Base-by-base conservation (phyloP, 2,329 filamentous ascomycete genomes). In the Aureobasidium sp. region DNA sequence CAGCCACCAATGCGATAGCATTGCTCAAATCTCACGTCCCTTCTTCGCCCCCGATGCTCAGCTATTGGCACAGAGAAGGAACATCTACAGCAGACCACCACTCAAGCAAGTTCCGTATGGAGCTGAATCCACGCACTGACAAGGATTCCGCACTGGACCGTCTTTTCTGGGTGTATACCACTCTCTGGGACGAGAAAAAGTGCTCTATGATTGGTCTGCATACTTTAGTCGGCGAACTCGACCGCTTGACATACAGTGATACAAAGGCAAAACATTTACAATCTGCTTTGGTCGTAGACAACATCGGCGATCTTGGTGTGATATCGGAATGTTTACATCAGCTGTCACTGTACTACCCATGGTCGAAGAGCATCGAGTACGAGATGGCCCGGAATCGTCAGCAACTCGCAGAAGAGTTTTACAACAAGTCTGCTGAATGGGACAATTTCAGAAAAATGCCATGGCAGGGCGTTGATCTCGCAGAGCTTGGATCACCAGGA, bases 11-110 rank as follows among this genome's bases (percentile, higher is more conserved):
- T 34, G 25, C 19, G 22, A 54, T 44, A 52, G 64, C 17, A 56
- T 60, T 49, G 30, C 62, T 70, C 8, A 56, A 50, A 8, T 59
- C 64, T 16, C 40, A 56, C n/a, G 63, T 70, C 1, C 77, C 75
- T 1, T 74, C 73, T 0, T 70, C 70, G 1, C 59, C 55, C 57
- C 59, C 34, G 58, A 66, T 42, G 54, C 64, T 5, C 58, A 62
- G 3, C 45, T 64, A 7, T 47, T 64, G 11, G 53, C 59, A 6
- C 58, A 64, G 48, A 30, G 63, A 25, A 44, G 54, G 35, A 34
- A 54, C 24, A n/a, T 56, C 35, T 25, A 30, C 48, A 41, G 48
- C 24, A 27, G 25, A 25, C 19, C 35, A 51, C 3, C 35, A 51
- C 8, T 40, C 48, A 2, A 34, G 19, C 11, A 40, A 51, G n/a